Evolutionary conservation across 768 basidiomycete genomes (phyloP), one percentile per base, ranked within the genome.

Genomic region (Lactifluus piperatus): DNA sequence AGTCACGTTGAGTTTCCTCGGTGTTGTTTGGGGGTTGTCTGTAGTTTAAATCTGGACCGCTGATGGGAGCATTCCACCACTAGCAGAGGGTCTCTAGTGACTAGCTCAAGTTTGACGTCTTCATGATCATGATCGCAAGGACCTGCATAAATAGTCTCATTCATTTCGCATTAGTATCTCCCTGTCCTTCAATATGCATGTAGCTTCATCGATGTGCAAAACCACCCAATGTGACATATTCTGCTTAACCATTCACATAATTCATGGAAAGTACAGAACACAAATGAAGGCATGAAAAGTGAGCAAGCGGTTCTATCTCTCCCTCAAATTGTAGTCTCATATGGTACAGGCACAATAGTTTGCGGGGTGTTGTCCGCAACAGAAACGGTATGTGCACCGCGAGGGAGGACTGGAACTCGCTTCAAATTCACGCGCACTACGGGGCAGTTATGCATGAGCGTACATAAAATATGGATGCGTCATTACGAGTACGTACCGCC

Each of bases 301-400:
- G 26, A 27, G 11, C n/a, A 27, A 22, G 29, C 14, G 14, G 16
- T 13, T 22, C 22, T 7, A 6, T 57, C 22, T 24, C 26, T n/a
- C 27, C 27, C 57, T 85, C 84, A 97, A 76, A 97, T 95, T 68
- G 86, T 93, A 66, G 93, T 97, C 85, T 95, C 95, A 82, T 97
- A 98, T 66, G 82, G 84, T 68, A 94, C 79, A 66, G 94, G 93
- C 65, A 81, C 82, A 74, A 99, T 91, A 59, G 97, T 98, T 77
- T 95, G 87, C 52, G 97, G 91, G 48, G 80, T 76, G 76, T 97
- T 97, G 65, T 81, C 79, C 62, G 71, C 71, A 62, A 78, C 74
- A 56, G 86, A 85, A 73, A 98, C 86, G 68, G 79, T 82, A 73
- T 75, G 83, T 29, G 91, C 79, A 67, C 83, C 84, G 63, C 94